Base-by-base conservation (phyloP, 495 filamentous ascomycete species). In the Physcia stellaris region DNA sequence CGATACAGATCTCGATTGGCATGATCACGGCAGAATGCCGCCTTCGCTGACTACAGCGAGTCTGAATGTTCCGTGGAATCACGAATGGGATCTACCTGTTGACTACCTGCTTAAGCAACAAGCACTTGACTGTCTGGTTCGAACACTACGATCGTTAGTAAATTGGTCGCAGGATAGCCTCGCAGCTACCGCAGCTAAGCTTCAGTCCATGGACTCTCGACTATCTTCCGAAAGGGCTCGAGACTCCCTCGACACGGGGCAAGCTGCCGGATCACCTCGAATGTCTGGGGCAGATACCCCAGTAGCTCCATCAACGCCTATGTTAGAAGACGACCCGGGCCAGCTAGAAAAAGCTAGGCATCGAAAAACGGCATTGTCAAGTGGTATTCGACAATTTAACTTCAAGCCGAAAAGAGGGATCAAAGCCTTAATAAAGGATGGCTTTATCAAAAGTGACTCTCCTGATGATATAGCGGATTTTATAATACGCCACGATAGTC, bases 321-420 rank as follows among this genome's bases (percentile, higher is more conserved):
- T 81, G 5, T 54, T 80, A 1, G 84, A 92, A 40, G 90, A 98
- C 51, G 92, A 99, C 46, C 86, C 86, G 2, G 81, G 70, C 30
- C 77, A 96, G 51, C 67, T 99, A 22, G 90, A 95, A 51, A 92
- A 79, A 54, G 85, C 82, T 36, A 96, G 95, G 63, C 82, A 85
- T 43, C 70, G 79, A 29, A 99, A 99, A 62, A 96, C 85, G 20
- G 88, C 88, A 3, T 63, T 94, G 40, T 79, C 75, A 28, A 87
- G 92, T 46, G 85, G 80, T 1, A 79, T 94, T 45, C 79, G 79
- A 28, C 82, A 85, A 41, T 99, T 99, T 66, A 99, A 99, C 53
- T 96, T 84, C 68, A 99, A 99, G 53, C 84, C 92, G 3, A 99
- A 96, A 55, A 76, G 83, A 24, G 90, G 90, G 9, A 74, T 99